Evolutionary conservation across 352 stramenopile genomes (phyloP), one percentile per base, ranked within the genome.

Genomic region (Phytophthora aleatoria): DNA sequence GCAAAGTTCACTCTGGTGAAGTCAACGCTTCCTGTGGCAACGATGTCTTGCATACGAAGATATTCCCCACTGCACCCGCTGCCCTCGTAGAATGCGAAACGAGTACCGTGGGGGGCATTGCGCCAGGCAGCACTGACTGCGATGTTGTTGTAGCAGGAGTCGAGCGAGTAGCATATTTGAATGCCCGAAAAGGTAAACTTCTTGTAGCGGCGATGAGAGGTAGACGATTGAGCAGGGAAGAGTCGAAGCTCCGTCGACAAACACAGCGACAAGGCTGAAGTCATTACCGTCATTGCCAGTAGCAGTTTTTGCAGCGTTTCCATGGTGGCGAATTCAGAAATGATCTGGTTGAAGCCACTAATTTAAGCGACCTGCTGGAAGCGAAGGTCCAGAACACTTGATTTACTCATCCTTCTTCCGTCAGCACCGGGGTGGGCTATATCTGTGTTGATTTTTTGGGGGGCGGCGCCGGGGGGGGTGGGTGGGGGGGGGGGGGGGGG

Each of bases 141-240:
- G 11, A 68, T 28, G 15, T 68, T 68, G 12, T 51, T 48, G 52
- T 57, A 68, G 52, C 60, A 68, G 16, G 44, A 57, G 38, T 68
- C 52, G 11, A 68, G 44, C 12, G 52, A 57, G 43, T 68, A 68
- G 20, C 53, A 68, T 4, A 67, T 52, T 33, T 67, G 52, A 33
- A 44, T 26, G 2, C 30, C 52, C 5, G 60, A 62, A 12, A 68
- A 57, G 6, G 36, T 57, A 20, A 63, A 57, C 24, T 62, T 57
- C 24, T 68, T 68, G 47, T 57, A 63, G 45, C 44, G 51, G 12
- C 8, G 51, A 11, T 51, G 7, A 53, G 27, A 38, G 30, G 50
- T 45, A 11, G 41, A 2, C 1, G 50, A 26, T 24, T 68, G 51
- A 2, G 9, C n/a, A 20, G 50, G 60, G 33, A 51, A 67, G 5